A percentile compares a stretch with the other conserved stretches of the same genome.
These are phyloP conservation scores for Cudoniella acicularis DNA, from an alignment of 495 filamentous ascomycete genomes.

Conservation along the genomic window DNA sequence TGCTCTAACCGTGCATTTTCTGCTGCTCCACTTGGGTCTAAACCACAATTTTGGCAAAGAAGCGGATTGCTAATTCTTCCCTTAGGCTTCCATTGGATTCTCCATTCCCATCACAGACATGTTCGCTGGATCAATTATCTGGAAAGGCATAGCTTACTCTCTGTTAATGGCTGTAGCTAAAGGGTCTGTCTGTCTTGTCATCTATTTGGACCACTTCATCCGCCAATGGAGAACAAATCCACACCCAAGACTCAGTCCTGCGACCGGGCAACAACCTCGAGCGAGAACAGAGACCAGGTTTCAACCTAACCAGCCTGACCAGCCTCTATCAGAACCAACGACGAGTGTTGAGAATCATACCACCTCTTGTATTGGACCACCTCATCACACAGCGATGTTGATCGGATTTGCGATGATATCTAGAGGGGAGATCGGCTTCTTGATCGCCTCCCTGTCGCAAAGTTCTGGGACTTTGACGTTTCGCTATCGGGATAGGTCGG, in stretches of 20 bases:
- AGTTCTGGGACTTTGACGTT: conserved; percentile 18
- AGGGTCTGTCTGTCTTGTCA: conserved; percentile 55
- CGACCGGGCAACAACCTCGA: neutral
- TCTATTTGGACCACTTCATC: conserved; percentile 36
- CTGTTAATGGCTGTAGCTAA: conserved; percentile 68
- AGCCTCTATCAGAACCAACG: neutral
- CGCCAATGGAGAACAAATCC: neutral
- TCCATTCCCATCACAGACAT: conserved; percentile 71
- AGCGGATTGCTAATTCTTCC: too few relatives aligned
- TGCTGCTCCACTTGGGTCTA: too few relatives aligned
- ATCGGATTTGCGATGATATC: conserved; percentile 67
- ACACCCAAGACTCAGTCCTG: neutral
- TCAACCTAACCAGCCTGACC: neutral
- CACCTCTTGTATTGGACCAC: too few relatives aligned
- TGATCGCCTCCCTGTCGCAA: conserved; percentile 64
- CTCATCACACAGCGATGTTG: conserved; percentile 55
- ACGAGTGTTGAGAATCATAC: neutral
- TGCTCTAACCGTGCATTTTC: conserved; percentile 1
- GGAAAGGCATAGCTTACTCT: conserved; percentile 69
- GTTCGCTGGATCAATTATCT: conserved; percentile 59
- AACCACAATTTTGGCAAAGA: too few relatives aligned
- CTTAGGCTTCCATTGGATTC: conserved; percentile 70
- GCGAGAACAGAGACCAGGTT: neutral
- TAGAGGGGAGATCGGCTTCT: conserved; percentile 74
- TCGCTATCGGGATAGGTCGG: too few relatives aligned